Conservation (phyloP, 306 rosid genomes). For the Malus orientalis region DNA sequence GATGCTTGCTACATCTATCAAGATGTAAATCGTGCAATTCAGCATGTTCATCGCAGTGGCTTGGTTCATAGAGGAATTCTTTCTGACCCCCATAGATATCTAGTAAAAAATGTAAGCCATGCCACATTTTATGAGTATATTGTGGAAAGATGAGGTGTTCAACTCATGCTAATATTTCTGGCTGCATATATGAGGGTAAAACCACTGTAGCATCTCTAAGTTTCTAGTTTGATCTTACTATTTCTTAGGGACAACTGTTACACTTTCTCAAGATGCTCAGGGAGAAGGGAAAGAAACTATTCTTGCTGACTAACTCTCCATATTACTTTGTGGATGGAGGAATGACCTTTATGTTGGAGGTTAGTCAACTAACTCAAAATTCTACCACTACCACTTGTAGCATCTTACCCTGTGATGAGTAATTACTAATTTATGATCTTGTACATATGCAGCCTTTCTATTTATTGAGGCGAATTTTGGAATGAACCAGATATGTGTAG, state of each 20-base stretch:
- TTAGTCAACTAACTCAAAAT: conserved; percentile 25
- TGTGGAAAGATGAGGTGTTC: neutral
- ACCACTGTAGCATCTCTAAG: neutral
- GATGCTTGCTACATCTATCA: conserved; percentile 85
- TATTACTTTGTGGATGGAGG: conserved; percentile 91
- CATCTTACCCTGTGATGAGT: neutral
- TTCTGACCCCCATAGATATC: conserved; percentile 63
- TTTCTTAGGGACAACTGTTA: conserved; percentile 58
- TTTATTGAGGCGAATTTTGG: neutral
- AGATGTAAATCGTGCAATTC: conserved; percentile 87
- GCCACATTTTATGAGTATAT: neutral
- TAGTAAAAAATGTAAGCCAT: conserved; percentile 73
- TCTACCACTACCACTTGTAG: conserved; percentile 1
- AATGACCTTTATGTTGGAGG: conserved; percentile 88
- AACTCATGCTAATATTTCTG: conserved; percentile 15
- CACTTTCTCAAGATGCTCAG: conserved; percentile 71
- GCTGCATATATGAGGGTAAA: neutral
- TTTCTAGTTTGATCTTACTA: conserved; percentile 15
- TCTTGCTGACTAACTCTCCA: conserved; percentile 92
- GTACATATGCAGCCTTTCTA: too few relatives aligned
- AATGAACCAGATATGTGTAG: neutral
- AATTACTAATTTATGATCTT: too few relatives aligned
- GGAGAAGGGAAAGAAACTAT: conserved; percentile 90
- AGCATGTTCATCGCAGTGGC: conserved; percentile 84
- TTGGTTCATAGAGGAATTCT: conserved; percentile 76